Evolutionary conservation across 495 filamentous ascomycete species (phyloP).

Genomic region (Halenospora varia): DNA sequence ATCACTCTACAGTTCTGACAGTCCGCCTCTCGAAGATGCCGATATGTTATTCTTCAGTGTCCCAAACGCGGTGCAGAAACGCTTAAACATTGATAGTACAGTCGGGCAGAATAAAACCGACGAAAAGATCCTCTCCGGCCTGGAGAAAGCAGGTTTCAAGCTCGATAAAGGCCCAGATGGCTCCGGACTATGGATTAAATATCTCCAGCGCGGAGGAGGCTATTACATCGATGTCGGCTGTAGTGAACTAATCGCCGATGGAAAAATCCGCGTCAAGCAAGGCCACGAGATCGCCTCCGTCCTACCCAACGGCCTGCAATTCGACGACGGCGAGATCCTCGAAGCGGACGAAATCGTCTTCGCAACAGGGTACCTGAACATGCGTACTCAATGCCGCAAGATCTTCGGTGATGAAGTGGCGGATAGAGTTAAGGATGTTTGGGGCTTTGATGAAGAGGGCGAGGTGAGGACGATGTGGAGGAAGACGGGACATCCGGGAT

Average conservation of each 20-base stretch:
- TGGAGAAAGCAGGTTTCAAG: slow-evolving; percentile 56
- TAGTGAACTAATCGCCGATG: slow-evolving; percentile 66
- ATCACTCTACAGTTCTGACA: slow-evolving; percentile 57
- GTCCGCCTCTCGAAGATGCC: slow-evolving; percentile 55
- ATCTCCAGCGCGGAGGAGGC: slow-evolving; percentile 69
- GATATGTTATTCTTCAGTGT: slow-evolving; percentile 53
- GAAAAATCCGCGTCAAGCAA: slow-evolving; percentile 74
- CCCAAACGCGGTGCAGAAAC: slow-evolving; percentile 47
- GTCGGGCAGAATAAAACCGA: slow-evolving; percentile 45
- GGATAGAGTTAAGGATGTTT: slow-evolving; percentile 62
- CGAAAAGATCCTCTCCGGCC: slow-evolving; percentile 42
- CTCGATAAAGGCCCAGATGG: slow-evolving; percentile 63
- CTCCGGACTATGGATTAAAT: slow-evolving; percentile 67
- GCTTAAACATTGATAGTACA: slow-evolving; percentile 42
- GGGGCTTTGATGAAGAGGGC: slow-evolving; percentile 76
- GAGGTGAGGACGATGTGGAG: slow-evolving; percentile 70
- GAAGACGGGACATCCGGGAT: slow-evolving; percentile 63
- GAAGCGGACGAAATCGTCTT: slow-evolving; percentile 79
- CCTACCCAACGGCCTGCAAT: slow-evolving; percentile 46
- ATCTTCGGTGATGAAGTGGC: slow-evolving; percentile 72
- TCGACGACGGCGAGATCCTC: slow-evolving; percentile 63
- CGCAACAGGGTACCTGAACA: slow-evolving; percentile 82
- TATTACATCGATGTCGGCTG: slow-evolving; percentile 84
- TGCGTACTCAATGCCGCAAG: slow-evolving; percentile 55
- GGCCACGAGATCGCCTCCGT: slow-evolving; percentile 61